Evolutionary conservation across 2,329 filamentous ascomycete genomes (phyloP), one percentile per base, ranked within the genome.

Genomic region (Helotiales sp.): DNA sequence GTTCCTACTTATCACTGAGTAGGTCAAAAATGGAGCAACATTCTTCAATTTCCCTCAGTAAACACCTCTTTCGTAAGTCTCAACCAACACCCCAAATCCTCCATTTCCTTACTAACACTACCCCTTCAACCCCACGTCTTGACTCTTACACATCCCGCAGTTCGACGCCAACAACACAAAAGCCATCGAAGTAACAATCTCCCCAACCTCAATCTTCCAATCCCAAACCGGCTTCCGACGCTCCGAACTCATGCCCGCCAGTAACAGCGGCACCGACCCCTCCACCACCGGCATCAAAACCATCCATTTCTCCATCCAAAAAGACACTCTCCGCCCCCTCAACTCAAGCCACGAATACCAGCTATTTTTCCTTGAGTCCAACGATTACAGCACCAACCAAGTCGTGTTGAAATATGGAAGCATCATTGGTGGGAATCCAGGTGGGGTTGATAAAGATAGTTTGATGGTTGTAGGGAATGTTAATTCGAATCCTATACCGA

Each of bases 261-360:
- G 78, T 73, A 78, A 80, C 73, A 73, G 69, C n/a, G 75, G 81
- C 51, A 77, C 77, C 46, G 82, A 84, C 53, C 63, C 73, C 17
- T 81, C 79, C 24, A 81, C 77, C 42, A 69, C 69, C 25, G 83
- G 82, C 25, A 71, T 85, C 54, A 85, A 85, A 73, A 85, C 83
- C 1, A 75, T 87, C 51, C 85, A 87, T 72, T 86, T 83, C 71
- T 83, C 79, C 63, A 67, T 87, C 31, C 76, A 77, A 70, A 80
- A 81, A 67, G 82, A 86, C 63, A 59, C 70, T 7, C 65, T 72
- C 36, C 74, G 79, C 10, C 77, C 55, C 3, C 71, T 87, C 52
- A 86, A 87, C 73, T 71, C 81, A 52, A 79, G 78, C 5, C 84
- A 87, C 68, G 83, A 86, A 72, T 87, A 87, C 71, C 75, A 84